Percentiles rank a stretch among this genome's conserved stretches.
These are phyloP conservation scores for Chlorociboria aeruginascens DNA, from an alignment of 495 filamentous ascomycete species.

Conservation along the genomic window DNA sequence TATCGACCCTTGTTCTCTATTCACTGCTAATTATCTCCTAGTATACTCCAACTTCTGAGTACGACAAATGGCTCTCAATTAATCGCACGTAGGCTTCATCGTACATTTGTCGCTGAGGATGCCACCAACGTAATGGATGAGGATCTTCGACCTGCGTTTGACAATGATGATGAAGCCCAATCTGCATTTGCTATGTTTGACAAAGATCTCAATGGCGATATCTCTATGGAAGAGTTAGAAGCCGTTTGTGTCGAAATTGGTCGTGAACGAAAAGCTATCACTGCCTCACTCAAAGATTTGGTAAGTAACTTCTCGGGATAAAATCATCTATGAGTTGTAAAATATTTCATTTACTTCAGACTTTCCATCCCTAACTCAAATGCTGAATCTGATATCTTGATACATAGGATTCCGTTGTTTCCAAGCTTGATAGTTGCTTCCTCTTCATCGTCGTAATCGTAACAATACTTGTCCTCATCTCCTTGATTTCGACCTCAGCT, in stretches of 20 bases:
- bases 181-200: conserved; percentile 91
- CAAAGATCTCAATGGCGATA: conserved; percentile 93
- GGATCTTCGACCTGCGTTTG: conserved; percentile 70
- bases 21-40: conserved; percentile 8
- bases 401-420: conserved; percentile 95
- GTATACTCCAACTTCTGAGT: conserved; percentile 57
- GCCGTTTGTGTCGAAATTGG: conserved; percentile 91
- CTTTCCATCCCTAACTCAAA: too few species aligned
- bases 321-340: too few species aligned
- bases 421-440: conserved; percentile 78
- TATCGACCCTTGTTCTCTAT: neutral
- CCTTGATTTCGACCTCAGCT: conserved; percentile 79
- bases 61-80: conserved; percentile 68
- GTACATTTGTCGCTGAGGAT: conserved; percentile 68
- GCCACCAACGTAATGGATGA: conserved; percentile 63
- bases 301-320: too few species aligned
- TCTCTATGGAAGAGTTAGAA: conserved; percentile 91
- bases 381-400: too few species aligned
- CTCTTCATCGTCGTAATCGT: conserved; percentile 75
- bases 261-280: conserved; percentile 88
- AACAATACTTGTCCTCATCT: conserved; percentile 72
- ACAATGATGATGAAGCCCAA: conserved; percentile 78
- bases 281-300: conserved; percentile 84
- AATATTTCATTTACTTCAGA: too few species aligned
- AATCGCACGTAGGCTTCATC: conserved; percentile 84